Conservation (phyloP, 495 filamentous ascomycete genomes). For the Jackrogersella minutella region DNA sequence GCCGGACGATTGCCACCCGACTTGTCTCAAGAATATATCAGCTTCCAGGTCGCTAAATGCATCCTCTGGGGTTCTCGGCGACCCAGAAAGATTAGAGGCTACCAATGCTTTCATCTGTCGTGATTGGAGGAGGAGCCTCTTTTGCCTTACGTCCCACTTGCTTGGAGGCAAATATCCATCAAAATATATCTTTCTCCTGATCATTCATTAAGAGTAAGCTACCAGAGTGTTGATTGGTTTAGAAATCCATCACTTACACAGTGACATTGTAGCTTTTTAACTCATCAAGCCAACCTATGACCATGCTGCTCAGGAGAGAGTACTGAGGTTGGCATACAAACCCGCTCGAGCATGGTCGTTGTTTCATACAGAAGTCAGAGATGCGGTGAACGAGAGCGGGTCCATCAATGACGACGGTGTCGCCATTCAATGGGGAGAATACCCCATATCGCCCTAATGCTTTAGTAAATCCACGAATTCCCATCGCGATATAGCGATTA, state of each 20-base stretch:
- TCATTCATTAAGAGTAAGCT: conserved; percentile 34
- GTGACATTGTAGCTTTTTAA: conserved; percentile 59
- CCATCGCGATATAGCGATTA: conserved; percentile 60
- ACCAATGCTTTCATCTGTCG: conserved; percentile 51
- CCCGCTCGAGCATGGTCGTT: conserved; percentile 44
- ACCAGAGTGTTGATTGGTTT: background rate
- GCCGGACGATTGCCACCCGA: conserved; percentile 5
- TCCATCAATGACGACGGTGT: conserved; percentile 73
- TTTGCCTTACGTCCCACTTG: conserved; percentile 63
- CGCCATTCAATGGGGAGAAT: conserved; percentile 51
- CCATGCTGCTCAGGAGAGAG: conserved; percentile 62
- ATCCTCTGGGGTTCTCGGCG: conserved; percentile 13
- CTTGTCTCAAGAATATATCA: conserved; percentile 6
- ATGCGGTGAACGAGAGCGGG: conserved; percentile 78
- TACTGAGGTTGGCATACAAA: conserved; percentile 68
- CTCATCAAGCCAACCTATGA: conserved; percentile 67
- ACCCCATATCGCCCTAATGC: conserved; percentile 67
- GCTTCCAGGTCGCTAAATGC: conserved; percentile 19
- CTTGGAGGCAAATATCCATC: conserved; percentile 74
- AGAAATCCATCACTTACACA: conserved; percentile 61
- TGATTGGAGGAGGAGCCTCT: conserved; percentile 57
- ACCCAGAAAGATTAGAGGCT: conserved; percentile 43
- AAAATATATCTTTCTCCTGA: conserved; percentile 74
- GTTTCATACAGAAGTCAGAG: conserved; percentile 60
- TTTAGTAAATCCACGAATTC: conserved; percentile 69